phyloP scores from a whole-genome alignment of 352 stramenopile species.

The Phytophthora meadii region DNA sequence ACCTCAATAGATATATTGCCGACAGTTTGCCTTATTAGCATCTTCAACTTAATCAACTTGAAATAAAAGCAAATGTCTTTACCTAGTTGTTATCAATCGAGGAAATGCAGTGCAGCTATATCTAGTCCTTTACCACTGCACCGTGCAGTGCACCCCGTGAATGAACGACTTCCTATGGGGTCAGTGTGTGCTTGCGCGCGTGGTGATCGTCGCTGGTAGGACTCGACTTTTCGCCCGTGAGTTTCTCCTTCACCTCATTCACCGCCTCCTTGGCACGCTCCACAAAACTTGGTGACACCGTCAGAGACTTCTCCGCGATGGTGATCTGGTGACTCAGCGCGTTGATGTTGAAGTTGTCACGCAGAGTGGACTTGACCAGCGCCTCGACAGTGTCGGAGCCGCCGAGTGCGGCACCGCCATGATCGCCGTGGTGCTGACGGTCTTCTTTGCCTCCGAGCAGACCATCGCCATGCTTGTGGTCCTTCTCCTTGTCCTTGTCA shows the following conservation, averaged over 20 bases:
- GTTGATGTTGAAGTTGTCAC: slow-evolving; percentile 27
- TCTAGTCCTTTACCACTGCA: too few species aligned
- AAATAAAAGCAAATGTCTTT: too few species aligned
- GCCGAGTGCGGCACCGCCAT: slow-evolving; percentile 5
- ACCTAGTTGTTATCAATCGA: too few species aligned
- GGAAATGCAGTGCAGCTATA: too few species aligned
- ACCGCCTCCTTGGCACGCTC: slow-evolving; percentile 33
- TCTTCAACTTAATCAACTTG: background rate
- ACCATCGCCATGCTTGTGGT: slow-evolving; percentile 7
- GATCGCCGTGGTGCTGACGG: slow-evolving; percentile 1
- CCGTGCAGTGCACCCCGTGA: too few species aligned
- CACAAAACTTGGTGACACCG: slow-evolving; percentile 17
- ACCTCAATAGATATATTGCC: slow-evolving; percentile 34
- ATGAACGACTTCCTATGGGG: background rate
- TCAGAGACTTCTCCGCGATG: slow-evolving; percentile 21
- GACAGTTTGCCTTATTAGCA: background rate
- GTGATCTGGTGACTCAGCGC: slow-evolving; percentile 33
- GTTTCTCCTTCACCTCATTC: slow-evolving; percentile 26
- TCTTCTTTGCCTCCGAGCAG: slow-evolving; percentile 9
- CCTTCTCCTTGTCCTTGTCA: slow-evolving; percentile 14
- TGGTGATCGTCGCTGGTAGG: slow-evolving; percentile 3
- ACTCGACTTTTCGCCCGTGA: slow-evolving; percentile 28
- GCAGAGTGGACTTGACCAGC: slow-evolving; percentile 29
- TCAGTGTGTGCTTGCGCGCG: slow-evolving; percentile 3
- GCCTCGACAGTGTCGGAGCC: slow-evolving; percentile 29